phyloP scores from a whole-genome alignment of 2,329 filamentous ascomycete species.

The Penicillium crustosum region DNA sequence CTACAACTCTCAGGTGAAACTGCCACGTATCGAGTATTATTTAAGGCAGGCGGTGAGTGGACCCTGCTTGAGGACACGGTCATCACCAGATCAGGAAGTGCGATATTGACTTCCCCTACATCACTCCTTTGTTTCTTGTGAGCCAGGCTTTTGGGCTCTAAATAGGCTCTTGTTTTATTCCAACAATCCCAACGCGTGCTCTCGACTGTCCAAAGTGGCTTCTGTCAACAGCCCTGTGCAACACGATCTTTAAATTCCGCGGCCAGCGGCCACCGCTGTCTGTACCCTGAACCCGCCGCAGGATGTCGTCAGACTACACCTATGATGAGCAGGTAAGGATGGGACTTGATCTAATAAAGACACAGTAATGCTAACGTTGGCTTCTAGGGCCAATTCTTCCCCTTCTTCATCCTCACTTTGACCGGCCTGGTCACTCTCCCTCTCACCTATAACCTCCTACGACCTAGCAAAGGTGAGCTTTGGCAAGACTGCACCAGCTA shows the following conservation, averaged over 20 bases:
- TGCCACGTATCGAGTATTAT: conserved; percentile 1
- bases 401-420: conserved; percentile 95
- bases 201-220: conserved; percentile 11
- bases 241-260: conserved; percentile 28
- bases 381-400: conserved; percentile 87
- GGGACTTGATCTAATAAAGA: background rate
- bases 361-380: background rate
- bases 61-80: conserved; percentile 39
- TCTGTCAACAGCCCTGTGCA: conserved; percentile 22
- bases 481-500: background rate
- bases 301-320: conserved; percentile 88
- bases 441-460: conserved; percentile 83
- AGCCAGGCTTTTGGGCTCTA: conserved; percentile 15
- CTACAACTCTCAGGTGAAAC: conserved; percentile 9
- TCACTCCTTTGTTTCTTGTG: conserved; percentile 25
- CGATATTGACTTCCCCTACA: conserved; percentile 26
- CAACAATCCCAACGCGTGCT: background rate
- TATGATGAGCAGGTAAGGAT: conserved; percentile 82
- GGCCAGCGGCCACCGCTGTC: conserved; percentile 35
- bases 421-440: conserved; percentile 84
- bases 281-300: conserved; percentile 33
- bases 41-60: conserved; percentile 31
- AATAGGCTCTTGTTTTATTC: conserved; percentile 1
- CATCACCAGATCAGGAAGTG: conserved; percentile 37
- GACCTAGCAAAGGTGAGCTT: conserved; percentile 65